Base-by-base conservation (phyloP, 2,329 filamentous ascomycete genomes). In the Fusarium mexicanum region DNA sequence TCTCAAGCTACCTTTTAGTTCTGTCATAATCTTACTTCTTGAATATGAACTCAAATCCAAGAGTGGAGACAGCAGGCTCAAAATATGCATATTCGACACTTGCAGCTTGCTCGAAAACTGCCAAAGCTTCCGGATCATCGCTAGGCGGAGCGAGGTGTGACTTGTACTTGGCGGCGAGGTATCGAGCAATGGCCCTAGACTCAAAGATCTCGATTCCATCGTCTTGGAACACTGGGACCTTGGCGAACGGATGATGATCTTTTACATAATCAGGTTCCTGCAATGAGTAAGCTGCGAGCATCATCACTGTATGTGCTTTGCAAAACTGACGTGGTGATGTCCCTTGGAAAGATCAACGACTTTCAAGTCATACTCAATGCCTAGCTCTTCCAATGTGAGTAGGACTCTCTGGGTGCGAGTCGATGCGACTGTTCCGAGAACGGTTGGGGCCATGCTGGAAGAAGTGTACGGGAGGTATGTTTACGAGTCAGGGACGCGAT, bases 211-310 rank as follows among this genome's bases (percentile, higher is more conserved):
- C 43, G 3, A 60, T 18, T 6, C 43, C 43, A 2, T 47, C 20
- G 18, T 60, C 57, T 38, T 60, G 57, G 8, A 60, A 24, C 8
- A 48, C 57, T 5, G 57, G 57, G 4, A 60, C 43, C 16, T 40
- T 60, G 8, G 57, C 57, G 24, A 60, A 60, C 3, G 57, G 57
- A 18, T 60, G 57, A 14, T 60, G 57, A 4, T 60, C 43, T 29
- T 24, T 50, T 2, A 60, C 33, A 11, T 60, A 60, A 4, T 31
- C 43, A 2, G 43, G 43, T 4, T 48, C 43, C 57, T 60, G 14
- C 13, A 33, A 33, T 4, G 6, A 2, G 12, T 51, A 51, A 51
- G 31, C n/a, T 24, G 6, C 9, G 20, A 18, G 12, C 4, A 6
- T 51, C 31, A 4, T 13, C 8, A 6, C 4, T 6, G 4, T 3